These are phyloP conservation scores for Canavalia gladiata DNA, from an alignment of 306 rosid genomes.

Conservation along the genomic window DNA sequence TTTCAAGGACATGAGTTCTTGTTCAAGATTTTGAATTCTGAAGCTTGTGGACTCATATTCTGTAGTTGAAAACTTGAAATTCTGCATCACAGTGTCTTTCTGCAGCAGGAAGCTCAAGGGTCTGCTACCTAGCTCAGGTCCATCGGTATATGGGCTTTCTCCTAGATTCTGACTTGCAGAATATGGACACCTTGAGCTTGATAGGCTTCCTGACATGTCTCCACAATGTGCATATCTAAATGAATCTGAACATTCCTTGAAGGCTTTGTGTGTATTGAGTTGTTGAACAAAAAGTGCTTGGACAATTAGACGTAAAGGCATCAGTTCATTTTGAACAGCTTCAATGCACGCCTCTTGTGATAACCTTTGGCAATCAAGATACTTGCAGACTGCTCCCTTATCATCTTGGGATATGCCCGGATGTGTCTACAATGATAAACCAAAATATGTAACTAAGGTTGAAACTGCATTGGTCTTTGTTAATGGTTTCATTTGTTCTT, in stretches of 20 bases:
- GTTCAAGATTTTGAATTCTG: constrained; percentile 82
- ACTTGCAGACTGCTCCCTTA: constrained; percentile 80
- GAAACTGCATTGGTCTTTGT: neutral
- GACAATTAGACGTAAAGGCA: constrained; percentile 89
- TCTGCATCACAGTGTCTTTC: constrained; percentile 61
- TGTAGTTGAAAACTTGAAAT: constrained; percentile 60
- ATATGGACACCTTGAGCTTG: constrained; percentile 69
- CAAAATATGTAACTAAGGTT: constrained; percentile 4
- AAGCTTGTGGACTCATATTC: constrained; percentile 90
- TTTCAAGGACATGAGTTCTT: constrained; percentile 79
- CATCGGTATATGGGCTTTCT: constrained; percentile 74
- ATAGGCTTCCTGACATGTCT: constrained; percentile 75
- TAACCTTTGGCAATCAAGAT: constrained; percentile 76
- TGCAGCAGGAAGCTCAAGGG: constrained; percentile 72
- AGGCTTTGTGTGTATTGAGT: constrained; percentile 79
- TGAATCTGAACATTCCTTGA: constrained; percentile 87
- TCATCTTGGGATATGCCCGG: constrained; percentile 73
- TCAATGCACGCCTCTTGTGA: constrained; percentile 88
- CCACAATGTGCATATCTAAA: constrained; percentile 69
- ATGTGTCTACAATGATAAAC: constrained; percentile 62
- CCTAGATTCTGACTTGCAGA: constrained; percentile 65
- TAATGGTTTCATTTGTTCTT: neutral
- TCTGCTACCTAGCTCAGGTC: constrained; percentile 55
- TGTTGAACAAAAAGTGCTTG: constrained; percentile 91
- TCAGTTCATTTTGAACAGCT: constrained; percentile 90